Evolutionary conservation across 371 early-diverging fungal genomes (phyloP), one percentile per base, ranked within the genome.

Genomic region (Zychaea mexicana): DNA sequence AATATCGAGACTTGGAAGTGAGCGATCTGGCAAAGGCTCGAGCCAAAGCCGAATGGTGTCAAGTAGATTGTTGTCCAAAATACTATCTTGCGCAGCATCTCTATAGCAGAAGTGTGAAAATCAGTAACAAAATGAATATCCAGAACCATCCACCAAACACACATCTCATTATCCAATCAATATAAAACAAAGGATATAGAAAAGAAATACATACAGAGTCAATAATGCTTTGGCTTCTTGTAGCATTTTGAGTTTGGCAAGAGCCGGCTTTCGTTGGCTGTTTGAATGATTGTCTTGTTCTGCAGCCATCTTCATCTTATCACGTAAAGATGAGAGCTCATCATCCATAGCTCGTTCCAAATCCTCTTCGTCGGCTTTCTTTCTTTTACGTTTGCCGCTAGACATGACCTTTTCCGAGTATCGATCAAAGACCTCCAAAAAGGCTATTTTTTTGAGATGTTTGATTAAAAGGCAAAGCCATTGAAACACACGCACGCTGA

Each of bases 21-120:
- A 91, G 12, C 93, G 92, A 77, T 99, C 99, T 33, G 94, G 91
- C 28, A 98, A 80, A 27, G 99, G 99, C 71, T 98, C 99, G 26
- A 99, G 84, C 99, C 99, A 99, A 24, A 89, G 70, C 60, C 89
- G 90, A 65, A 99, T 91, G 17, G 90, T 87, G 32, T 91, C 91
- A 60, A 99, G 78, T 19, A 99, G 87, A 56, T 92, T 89, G 66
- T 92, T 91, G 55, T 98, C 97, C 60, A 99, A 62, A 61, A 94
- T 87, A 19, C 80, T 78, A 57, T 90, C 91, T 49, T 89, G 84
- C 13, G 88, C 74, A 54, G 49, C 49, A 49, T 49, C 49, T 24
- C 49, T 49, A 49, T 24, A 49, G 24, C 15, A 9, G 9, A 36
- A 36, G 7, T 15, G 38, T n/a, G n/a, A n/a, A n/a, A n/a, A n/a